A percentile compares a stretch with the other conserved stretches of the same genome.
Conservation (phyloP, 2,329 filamentous ascomycete genomes). For the Aspergillus calidoustus region DNA sequence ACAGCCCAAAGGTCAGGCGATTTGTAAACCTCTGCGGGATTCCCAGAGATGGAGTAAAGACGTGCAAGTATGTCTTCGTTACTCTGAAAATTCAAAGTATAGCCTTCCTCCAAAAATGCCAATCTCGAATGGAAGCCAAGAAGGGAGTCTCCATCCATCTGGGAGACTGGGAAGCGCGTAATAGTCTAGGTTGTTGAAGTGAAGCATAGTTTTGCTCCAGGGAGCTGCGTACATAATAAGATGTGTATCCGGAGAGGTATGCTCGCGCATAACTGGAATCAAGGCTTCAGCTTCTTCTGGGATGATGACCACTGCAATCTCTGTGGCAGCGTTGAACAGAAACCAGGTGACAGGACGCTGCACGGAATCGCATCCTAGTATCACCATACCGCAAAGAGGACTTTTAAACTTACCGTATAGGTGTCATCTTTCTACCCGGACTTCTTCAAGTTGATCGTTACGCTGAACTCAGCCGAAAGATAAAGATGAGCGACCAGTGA, state of each 20-base stretch:
- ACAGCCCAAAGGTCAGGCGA: conserved; percentile 13
- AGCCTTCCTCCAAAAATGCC: conserved; percentile 65
- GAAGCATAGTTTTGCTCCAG: conserved; percentile 62
- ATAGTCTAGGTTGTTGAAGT: conserved; percentile 61
- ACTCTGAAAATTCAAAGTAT: conserved; percentile 49
- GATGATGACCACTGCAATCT: conserved; percentile 61
- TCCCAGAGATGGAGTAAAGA: background rate
- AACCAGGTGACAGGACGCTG: conserved; percentile 61
- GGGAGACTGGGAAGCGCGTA: conserved; percentile 58
- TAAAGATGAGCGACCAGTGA: conserved; percentile 13
- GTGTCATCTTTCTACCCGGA: conserved; percentile 10
- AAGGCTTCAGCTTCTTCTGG: conserved; percentile 66
- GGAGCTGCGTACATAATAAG: conserved; percentile 65
- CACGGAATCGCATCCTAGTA: background rate
- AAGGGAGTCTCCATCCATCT: conserved; percentile 46
- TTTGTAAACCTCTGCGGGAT: background rate
- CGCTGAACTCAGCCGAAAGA: conserved; percentile 21
- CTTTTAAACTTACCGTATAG: conserved; percentile 15
- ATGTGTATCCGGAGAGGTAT: conserved; percentile 36
- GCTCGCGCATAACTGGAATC: conserved; percentile 50
- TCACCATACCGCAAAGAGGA: background rate
- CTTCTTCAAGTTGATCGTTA: conserved; percentile 16
- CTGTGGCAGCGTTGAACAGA: conserved; percentile 55
- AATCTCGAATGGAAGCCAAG: conserved; percentile 62
- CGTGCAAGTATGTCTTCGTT: conserved; percentile 21